Conservation (phyloP, 495 filamentous ascomycete genomes). For the Gamarada debralockiae region DNA sequence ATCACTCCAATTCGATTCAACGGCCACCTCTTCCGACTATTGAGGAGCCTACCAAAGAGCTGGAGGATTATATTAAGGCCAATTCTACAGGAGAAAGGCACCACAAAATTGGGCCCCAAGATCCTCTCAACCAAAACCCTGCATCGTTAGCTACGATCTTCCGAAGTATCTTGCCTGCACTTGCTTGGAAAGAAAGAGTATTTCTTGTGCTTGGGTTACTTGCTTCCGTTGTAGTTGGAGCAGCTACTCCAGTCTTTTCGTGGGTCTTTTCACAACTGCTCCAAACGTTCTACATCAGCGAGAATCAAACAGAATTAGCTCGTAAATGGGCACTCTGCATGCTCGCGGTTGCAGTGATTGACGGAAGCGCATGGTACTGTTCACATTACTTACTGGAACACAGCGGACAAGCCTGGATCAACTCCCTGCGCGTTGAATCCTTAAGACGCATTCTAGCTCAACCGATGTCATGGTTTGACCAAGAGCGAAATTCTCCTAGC, state of each 20-base stretch:
- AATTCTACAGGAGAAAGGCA: too few relatives aligned
- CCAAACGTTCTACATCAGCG: conserved; percentile 56
- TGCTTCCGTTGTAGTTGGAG: conserved; percentile 60
- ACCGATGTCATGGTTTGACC: conserved; percentile 81
- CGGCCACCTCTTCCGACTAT: too few relatives aligned
- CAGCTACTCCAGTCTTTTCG: conserved; percentile 72
- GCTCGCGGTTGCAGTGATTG: conserved; percentile 61
- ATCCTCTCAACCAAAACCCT: conserved; percentile 1
- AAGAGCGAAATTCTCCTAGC: conserved; percentile 57
- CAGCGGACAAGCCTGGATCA: conserved; percentile 76
- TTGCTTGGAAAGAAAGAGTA: conserved; percentile 46
- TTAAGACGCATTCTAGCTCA: conserved; percentile 72
- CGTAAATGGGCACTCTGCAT: conserved; percentile 67
- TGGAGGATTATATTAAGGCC: too few relatives aligned
- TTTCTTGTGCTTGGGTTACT: conserved; percentile 58
- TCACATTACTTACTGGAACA: conserved; percentile 68
- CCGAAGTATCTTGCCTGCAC: conserved; percentile 65
- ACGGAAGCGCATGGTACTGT: conserved; percentile 59
- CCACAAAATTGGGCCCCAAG: too few relatives aligned
- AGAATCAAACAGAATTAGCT: conserved; percentile 40
- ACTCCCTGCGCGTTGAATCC: conserved; percentile 63
- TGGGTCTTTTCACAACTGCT: conserved; percentile 74
- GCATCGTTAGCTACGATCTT: conserved; percentile 58
- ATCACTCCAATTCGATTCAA: too few relatives aligned
- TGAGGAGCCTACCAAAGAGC: too few relatives aligned